A percentile compares a stretch with the other conserved stretches of the same genome.
phyloP scores from a whole-genome alignment of 208 protist genomes.

The Trypanosomatidae sp. region DNA sequence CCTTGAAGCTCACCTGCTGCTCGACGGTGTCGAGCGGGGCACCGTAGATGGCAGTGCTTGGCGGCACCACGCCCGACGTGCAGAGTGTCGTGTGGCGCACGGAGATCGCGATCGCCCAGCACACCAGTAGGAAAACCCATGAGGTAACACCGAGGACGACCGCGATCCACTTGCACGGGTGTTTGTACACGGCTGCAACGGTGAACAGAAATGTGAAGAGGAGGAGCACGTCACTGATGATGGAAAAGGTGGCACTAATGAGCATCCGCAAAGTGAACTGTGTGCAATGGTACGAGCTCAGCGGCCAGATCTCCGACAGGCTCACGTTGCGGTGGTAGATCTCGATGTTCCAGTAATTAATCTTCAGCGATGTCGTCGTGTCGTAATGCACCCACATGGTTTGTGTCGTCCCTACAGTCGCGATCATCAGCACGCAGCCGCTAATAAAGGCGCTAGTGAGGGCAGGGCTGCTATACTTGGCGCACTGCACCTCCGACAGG shows the following conservation, averaged over 20 bases:
- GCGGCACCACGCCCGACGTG: conserved; percentile 5
- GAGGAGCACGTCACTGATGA: conserved; percentile 42
- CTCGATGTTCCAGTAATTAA: conserved; percentile 53
- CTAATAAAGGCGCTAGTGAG: conserved; percentile 21
- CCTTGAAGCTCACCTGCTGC: conserved; percentile 37
- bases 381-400: conserved; percentile 51
- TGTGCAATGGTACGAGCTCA: conserved; percentile 37
- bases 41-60: conserved; percentile 2
- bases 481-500: conserved; percentile 18
- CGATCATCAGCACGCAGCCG: conserved; percentile 27
- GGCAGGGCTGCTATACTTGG: conserved; percentile 15
- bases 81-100: conserved; percentile 49
- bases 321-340: conserved; percentile 24
- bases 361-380: conserved; percentile 28
- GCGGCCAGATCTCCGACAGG: conserved; percentile 36
- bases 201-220: conserved; percentile 30
- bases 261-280: conserved; percentile 28
- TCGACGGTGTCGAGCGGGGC: conserved; percentile 20
- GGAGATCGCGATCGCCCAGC: conserved; percentile 38
- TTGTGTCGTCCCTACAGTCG: conserved; percentile 40
- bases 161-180: conserved; percentile 32
- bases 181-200: conserved; percentile 45
- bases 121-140: conserved; percentile 42
- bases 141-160: conserved; percentile 25
- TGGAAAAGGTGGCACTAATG: conserved; percentile 39